A percentile compares a stretch with the other conserved stretches of the same genome.
Conservation (phyloP, 805 yeast genomes). For the Sugiyamaella smithiae region DNA sequence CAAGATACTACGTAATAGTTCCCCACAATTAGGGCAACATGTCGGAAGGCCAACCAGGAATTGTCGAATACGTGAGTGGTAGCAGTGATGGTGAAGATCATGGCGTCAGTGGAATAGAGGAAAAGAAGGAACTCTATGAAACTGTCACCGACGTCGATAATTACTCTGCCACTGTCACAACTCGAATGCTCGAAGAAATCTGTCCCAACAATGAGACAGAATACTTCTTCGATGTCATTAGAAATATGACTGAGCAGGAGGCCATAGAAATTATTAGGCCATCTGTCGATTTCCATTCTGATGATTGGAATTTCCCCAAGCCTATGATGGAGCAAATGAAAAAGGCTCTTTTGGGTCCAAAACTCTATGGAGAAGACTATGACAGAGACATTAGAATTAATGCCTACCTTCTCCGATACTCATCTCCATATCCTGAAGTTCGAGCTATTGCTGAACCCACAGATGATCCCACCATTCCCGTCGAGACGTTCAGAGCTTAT, state of each 20-base stretch:
- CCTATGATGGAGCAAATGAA: constrained; percentile 3
- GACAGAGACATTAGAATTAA: constrained; percentile 14
- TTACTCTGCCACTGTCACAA: not conserved
- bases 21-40: too few relatives aligned
- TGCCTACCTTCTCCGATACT: constrained; percentile 22
- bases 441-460: constrained; percentile 51
- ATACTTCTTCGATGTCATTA: constrained; percentile 33
- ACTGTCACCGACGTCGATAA: not conserved
- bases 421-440: constrained; percentile 57
- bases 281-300: constrained; percentile 8
- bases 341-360: not conserved
- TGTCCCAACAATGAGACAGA: constrained; percentile 8
- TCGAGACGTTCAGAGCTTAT: constrained; percentile 51
- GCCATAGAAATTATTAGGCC: constrained; percentile 6
- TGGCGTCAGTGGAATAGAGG: not conserved
- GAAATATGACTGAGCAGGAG: constrained; percentile 7
- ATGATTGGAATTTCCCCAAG: constrained; percentile 9
- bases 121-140: not conserved
- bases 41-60: not conserved
- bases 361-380: constrained; percentile 12
- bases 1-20: too few relatives aligned
- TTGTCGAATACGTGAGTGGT: constrained; percentile 3
- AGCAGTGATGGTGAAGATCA: not conserved
- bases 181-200: constrained; percentile 3
- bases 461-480: constrained; percentile 45